Conservation (phyloP, 2,329 filamentous ascomycete genomes). For the Talaromyces sp. region DNA sequence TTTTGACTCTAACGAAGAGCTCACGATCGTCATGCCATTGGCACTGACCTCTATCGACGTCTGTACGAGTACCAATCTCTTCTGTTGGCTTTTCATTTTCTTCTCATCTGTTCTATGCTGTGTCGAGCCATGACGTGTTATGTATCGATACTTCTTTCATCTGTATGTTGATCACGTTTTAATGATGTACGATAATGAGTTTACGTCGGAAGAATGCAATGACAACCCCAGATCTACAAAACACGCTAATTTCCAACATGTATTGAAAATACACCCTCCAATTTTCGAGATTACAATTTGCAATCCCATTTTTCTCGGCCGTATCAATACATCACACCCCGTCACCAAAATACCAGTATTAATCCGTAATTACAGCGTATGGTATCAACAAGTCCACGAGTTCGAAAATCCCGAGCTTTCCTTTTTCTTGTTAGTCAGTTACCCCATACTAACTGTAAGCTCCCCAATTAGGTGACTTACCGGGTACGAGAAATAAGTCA, state of each 20-base stretch:
- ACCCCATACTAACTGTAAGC: neutral
- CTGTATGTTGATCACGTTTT: neutral
- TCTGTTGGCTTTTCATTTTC: neutral
- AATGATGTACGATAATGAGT: neutral
- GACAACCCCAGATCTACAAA: neutral
- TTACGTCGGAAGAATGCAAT: neutral
- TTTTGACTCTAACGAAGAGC: neutral
- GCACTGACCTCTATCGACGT: neutral
- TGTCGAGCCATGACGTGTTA: neutral
- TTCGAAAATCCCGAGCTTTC: neutral
- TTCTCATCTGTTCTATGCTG: neutral
- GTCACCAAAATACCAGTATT: neutral
- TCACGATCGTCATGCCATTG: neutral
- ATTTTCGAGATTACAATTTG: neutral
- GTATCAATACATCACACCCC: neutral
- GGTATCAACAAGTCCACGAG: neutral
- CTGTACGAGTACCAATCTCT: neutral
- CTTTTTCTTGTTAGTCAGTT: neutral
- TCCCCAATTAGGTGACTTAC: neutral
- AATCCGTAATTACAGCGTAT: neutral
- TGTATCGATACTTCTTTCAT: neutral
- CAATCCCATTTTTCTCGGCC: neutral
- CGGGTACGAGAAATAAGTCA: neutral
- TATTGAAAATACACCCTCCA: neutral
- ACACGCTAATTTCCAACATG: neutral